Evolutionary conservation across 441 rosid genomes (phyloP).

Genomic region (Biscutella auriculata): DNA sequence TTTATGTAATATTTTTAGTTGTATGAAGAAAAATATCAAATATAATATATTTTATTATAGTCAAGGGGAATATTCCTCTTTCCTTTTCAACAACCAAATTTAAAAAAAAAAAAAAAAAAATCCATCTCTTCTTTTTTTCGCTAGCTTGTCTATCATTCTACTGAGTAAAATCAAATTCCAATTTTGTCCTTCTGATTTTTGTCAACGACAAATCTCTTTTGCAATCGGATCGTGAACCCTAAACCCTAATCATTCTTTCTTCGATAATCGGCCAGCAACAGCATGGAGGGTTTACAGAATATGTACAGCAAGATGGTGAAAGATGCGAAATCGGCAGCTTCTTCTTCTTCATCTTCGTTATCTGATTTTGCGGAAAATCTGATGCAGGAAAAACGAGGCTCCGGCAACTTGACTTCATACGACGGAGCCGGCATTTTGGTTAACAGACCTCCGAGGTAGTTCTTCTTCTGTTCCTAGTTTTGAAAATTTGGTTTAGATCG

Average conservation of each 20-base stretch:
- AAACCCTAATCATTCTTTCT: slow-evolving; percentile 1
- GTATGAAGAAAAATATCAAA: too few relatives aligned
- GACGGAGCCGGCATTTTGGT: slow-evolving; percentile 36
- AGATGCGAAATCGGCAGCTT: slow-evolving; percentile 29
- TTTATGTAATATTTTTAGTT: too few relatives aligned
- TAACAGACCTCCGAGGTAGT: slow-evolving; percentile 44
- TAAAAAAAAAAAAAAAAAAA: too few relatives aligned
- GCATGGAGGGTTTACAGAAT: slow-evolving; percentile 58
- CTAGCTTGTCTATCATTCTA: too few relatives aligned
- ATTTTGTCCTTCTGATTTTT: background rate
- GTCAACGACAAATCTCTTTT: slow-evolving; percentile 6
- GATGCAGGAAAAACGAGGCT: slow-evolving; percentile 19
- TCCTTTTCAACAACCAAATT: too few relatives aligned
- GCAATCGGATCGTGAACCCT: background rate
- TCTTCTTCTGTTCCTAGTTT: background rate
- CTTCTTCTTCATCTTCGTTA: slow-evolving; percentile 33
- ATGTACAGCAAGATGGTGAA: slow-evolving; percentile 25
- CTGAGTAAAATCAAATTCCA: background rate
- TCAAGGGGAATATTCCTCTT: too few relatives aligned
- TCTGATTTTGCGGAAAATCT: slow-evolving; percentile 24
- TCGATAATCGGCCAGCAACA: background rate
- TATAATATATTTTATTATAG: too few relatives aligned
- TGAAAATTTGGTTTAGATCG: background rate
- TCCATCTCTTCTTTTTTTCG: too few relatives aligned
- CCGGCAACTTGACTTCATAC: slow-evolving; percentile 33